Evolutionary conservation across 345 rosid species (phyloP).

Genomic region (thale cress (Arabidopsis thaliana)): DNA sequence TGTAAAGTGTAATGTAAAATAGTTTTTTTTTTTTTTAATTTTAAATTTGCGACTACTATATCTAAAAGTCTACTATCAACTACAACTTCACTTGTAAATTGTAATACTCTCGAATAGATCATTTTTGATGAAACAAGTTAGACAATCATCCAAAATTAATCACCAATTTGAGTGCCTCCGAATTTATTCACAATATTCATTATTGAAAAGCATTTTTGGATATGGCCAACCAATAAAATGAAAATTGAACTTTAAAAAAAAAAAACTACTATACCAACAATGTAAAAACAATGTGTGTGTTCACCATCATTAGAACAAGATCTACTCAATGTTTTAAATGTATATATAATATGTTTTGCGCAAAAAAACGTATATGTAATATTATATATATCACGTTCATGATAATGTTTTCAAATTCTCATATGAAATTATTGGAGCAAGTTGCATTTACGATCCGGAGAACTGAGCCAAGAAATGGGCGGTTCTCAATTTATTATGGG

Average conservation of each 20-base stretch:
- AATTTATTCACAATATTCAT: not conserved
- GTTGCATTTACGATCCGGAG: constrained; percentile 22
- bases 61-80: not conserved
- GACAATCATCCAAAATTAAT: not conserved
- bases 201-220: not conserved
- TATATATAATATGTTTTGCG: not conserved
- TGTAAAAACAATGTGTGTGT: no score
- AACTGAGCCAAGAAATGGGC: constrained; percentile 28
- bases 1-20: no score
- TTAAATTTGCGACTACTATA: not conserved
- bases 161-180: not conserved
- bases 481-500: constrained; percentile 18
- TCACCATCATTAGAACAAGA: no score
- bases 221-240: no score
- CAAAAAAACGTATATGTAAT: not conserved
- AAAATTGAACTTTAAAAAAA: no score
- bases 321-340: not conserved
- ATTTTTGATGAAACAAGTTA: not conserved
- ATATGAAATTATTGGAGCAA: constrained; percentile 36
- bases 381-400: not conserved
- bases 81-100: not conserved
- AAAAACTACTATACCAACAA: no score
- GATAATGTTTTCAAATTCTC: constrained; percentile 32
- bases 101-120: not conserved
- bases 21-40: not conserved